Evolutionary conservation across 495 filamentous ascomycete species (phyloP), one percentile per base, ranked within the genome.

Genomic region (Aspergillus haitiensis): DNA sequence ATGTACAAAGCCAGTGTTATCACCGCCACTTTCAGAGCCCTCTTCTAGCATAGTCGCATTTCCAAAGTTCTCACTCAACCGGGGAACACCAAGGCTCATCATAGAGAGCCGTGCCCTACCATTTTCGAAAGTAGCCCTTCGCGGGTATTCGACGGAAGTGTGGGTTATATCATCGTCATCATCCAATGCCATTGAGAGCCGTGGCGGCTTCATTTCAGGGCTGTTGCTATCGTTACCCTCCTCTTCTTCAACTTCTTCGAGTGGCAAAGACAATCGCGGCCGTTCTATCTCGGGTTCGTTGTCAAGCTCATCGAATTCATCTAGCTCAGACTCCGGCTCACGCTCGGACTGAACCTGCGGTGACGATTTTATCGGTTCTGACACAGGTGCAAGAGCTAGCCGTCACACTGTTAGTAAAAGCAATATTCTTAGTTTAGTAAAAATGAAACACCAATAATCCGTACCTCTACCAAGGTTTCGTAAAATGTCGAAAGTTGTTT

Each of bases 401-500:
- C 2, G 40, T 52, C 31, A 13, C 13, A 51, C 2, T 36, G 4
- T 60, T 46, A 68, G 39, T 44, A 50, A 44, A 52, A 35, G 21
- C 21, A 27, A 27, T 27, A 32, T 3, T 15, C 11, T 11, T 6
- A 7, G 21, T 37, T 21, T 7, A 1, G 12, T 13, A 39, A 39
- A 39, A 10, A 2, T 2, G 16, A 3, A 3, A 55, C 16, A 47
- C 15, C 16, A 31, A n/a, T 3, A 15, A 15, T 34, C 15, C 13
- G 27, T 75, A 72, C 83, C 77, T 72, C 78, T 83, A 53, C 88
- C 86, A 9, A 94, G 76, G 54, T 85, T 83, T 32, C 84, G 80
- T 33, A 93, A 68, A 18, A 85, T 76, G 67, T 92, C 86, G 55
- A 89, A 84, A 6, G 89, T 89, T 6, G 90, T 91, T 70, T 92